These are phyloP conservation scores for Camellia lanceoleosa DNA, from an alignment of 148 eudicot genomes.

Conservation along the genomic window DNA sequence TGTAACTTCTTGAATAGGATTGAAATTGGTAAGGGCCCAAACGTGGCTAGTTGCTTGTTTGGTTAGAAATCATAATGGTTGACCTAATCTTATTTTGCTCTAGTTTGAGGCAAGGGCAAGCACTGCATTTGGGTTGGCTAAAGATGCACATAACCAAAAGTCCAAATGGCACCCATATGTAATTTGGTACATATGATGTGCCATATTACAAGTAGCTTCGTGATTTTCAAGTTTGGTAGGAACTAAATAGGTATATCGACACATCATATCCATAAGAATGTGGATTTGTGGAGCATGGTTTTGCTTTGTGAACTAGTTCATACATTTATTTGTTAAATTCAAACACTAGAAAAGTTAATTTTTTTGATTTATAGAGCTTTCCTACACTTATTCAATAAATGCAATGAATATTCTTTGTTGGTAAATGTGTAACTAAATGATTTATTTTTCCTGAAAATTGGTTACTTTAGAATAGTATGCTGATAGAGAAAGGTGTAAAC, in stretches of 20 bases:
- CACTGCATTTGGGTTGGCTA: neutral
- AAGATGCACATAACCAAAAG: neutral
- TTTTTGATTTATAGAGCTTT: neutral
- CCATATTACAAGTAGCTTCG: neutral
- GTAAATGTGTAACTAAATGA: neutral
- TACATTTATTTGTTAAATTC: neutral
- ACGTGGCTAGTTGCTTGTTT: slow-evolving; percentile 6
- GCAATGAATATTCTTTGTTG: neutral
- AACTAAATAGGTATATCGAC: too few species aligned
- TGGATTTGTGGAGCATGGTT: neutral
- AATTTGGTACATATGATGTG: neutral
- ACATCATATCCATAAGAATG: neutral
- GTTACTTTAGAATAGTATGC: neutral
- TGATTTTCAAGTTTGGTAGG: neutral
- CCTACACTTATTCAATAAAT: neutral
- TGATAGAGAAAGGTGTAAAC: neutral
- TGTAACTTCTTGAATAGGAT: slow-evolving; percentile 2
- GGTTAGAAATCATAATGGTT: neutral
- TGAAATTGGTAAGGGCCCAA: neutral
- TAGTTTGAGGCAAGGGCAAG: neutral
- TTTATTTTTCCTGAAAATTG: neutral
- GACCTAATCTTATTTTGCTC: neutral
- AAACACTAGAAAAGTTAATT: neutral
- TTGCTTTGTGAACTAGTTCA: neutral
- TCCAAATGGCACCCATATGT: neutral